These are phyloP conservation scores for Kentomonas sorsogonicus DNA, from an alignment of 208 protist genomes.

Conservation along the genomic window DNA sequence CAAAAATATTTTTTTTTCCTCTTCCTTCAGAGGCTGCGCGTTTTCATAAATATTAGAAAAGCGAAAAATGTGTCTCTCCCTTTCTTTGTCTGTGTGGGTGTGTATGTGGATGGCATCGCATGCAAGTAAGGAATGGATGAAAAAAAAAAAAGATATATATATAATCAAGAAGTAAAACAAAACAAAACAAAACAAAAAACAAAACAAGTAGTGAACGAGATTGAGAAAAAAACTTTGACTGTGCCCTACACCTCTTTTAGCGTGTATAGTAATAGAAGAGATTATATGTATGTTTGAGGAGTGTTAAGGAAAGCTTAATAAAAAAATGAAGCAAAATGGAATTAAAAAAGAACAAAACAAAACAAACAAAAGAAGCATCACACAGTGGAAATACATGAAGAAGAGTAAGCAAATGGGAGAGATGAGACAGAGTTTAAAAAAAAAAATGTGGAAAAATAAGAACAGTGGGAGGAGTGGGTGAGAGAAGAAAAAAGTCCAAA, in stretches of 20 bases:
- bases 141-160: no score
- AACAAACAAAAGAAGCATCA: background rate
- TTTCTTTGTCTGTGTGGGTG: no score
- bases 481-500: no score
- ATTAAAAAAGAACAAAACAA: slow-evolving; percentile 14
- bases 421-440: background rate
- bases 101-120: no score
- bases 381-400: slow-evolving; percentile 11
- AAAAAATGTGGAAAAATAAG: slow-evolving; percentile 8
- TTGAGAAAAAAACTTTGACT: background rate
- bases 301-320: slow-evolving; percentile 6
- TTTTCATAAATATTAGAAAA: no score
- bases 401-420: background rate
- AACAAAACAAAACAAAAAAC: no score
- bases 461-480: no score
- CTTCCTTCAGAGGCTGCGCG: no score
- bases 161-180: no score
- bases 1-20: no score
- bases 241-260: background rate
- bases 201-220: background rate
- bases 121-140: no score
- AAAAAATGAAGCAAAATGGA: background rate
- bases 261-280: background rate
- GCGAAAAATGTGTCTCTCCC: no score
- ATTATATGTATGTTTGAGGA: background rate